Evolutionary conservation across 2,329 filamentous ascomycete genomes (phyloP).

Genomic region (Triangularia setosa): DNA sequence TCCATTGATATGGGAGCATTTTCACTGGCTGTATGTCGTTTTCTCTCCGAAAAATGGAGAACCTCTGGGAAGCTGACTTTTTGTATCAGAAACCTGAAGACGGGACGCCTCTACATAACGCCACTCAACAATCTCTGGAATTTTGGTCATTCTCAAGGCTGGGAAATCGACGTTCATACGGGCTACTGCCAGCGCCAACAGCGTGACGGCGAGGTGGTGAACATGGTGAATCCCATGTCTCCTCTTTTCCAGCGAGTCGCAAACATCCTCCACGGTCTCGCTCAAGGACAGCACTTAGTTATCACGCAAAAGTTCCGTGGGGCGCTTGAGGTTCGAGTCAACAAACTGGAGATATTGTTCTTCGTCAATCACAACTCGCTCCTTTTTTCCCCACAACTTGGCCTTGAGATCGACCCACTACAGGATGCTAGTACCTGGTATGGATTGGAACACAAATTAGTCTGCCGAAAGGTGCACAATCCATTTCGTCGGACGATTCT

Average conservation of each 20-base stretch:
- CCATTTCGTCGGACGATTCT: conserved; percentile 45
- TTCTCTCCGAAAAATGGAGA: background rate
- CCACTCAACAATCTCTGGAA: conserved; percentile 3
- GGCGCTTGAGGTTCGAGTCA: conserved; percentile 28
- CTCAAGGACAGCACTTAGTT: conserved; percentile 58
- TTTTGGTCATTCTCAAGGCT: background rate
- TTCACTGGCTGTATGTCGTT: conserved; percentile 15
- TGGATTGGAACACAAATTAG: conserved; percentile 55
- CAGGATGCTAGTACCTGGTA: conserved; percentile 60
- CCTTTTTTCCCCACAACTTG: conserved; percentile 47
- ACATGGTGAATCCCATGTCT: conserved; percentile 3
- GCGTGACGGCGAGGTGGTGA: background rate
- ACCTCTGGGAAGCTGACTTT: background rate
- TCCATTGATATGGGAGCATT: conserved; percentile 2
- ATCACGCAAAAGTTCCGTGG: conserved; percentile 7
- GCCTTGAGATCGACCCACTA: conserved; percentile 48
- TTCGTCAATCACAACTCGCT: conserved; percentile 25
- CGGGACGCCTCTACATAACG: conserved; percentile 13
- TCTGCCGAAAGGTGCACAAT: conserved; percentile 46
- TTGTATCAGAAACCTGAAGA: conserved; percentile 7
- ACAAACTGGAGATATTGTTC: conserved; percentile 46
- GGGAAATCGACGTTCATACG: conserved; percentile 11
- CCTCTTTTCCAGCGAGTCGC: conserved; percentile 46
- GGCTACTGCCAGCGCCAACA: background rate
- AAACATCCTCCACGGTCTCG: conserved; percentile 46